A percentile compares a stretch with the other conserved stretches of the same genome.
phyloP scores from a whole-genome alignment of 225 moss, liverwort and hornwort genomes.

The Physcomitrium patens region DNA sequence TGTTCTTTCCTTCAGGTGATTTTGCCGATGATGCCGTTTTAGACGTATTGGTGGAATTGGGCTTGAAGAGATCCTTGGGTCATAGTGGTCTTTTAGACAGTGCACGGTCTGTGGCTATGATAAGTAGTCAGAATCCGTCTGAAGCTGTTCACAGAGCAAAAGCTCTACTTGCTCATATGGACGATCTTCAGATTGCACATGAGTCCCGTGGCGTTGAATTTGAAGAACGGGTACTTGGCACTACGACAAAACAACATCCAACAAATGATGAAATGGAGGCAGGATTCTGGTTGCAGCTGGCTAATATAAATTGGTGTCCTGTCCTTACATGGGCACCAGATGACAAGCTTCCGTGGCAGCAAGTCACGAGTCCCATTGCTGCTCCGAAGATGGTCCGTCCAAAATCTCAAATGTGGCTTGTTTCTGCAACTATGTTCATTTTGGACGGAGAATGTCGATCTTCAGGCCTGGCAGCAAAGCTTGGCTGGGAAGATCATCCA shows the following conservation, averaged over 20 bases:
- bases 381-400: conserved; percentile 78
- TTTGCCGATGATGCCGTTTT: conserved; percentile 60
- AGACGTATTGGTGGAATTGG: conserved; percentile 69
- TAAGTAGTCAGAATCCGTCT: conserved; percentile 51
- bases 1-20: conserved; percentile 72
- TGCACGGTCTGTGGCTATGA: conserved; percentile 88
- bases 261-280: conserved; percentile 52
- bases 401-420: conserved; percentile 81
- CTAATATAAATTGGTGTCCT: conserved; percentile 87
- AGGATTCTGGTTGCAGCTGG: conserved; percentile 71
- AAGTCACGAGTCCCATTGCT: conserved; percentile 57
- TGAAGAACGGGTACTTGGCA: conserved; percentile 21
- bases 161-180: conserved; percentile 70
- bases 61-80: conserved; percentile 74
- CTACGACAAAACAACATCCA: background rate
- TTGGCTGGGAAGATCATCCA: conserved; percentile 71
- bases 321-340: conserved; percentile 59
- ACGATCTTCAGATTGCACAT: conserved; percentile 54
- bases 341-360: conserved; percentile 71
- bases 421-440: conserved; percentile 85
- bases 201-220: conserved; percentile 23
- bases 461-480: conserved; percentile 55
- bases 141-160: conserved; percentile 78
- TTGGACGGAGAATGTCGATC: conserved; percentile 77
- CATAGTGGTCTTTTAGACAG: conserved; percentile 71